Evolutionary conservation across 108 stramenopile species (phyloP).

Genomic region (Nitzschia putrida): DNA sequence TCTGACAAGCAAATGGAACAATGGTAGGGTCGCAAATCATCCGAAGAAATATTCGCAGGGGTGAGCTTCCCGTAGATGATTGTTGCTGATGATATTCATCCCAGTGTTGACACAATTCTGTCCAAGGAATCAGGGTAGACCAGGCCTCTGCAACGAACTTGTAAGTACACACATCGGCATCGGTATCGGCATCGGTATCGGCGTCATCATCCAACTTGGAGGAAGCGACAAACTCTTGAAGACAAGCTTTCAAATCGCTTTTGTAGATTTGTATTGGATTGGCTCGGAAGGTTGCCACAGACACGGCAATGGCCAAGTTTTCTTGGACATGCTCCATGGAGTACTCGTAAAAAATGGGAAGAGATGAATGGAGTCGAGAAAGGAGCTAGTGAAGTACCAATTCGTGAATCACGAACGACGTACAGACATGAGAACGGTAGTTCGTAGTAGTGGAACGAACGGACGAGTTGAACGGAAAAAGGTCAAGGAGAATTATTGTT

Average conservation of each 20-base stretch:
- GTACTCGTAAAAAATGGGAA: too few relatives aligned
- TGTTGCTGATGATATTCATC: conserved; percentile 1
- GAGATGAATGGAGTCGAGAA: too few relatives aligned
- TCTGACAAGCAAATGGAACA: conserved; percentile 1
- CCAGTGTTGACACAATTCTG: conserved; percentile 6
- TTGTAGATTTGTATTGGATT: conserved; percentile 7
- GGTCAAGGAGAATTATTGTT: too few relatives aligned
- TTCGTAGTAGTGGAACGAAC: too few relatives aligned
- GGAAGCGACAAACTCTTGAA: background rate
- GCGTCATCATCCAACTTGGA: background rate
- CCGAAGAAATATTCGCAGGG: conserved; percentile 4
- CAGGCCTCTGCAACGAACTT: too few relatives aligned
- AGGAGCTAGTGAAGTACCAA: too few relatives aligned
- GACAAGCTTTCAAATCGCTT: background rate
- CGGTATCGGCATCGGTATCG: too few relatives aligned
- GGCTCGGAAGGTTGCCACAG: conserved; percentile 13
- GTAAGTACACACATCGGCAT: too few relatives aligned
- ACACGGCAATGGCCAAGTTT: background rate
- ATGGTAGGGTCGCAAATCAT: conserved; percentile 1
- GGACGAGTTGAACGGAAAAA: too few relatives aligned
- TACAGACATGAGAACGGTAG: too few relatives aligned
- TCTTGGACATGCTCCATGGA: too few relatives aligned
- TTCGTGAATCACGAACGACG: too few relatives aligned
- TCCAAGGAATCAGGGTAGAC: background rate
- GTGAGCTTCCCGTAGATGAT: background rate